Evolutionary conservation across 257 asterid species (phyloP), one percentile per base, ranked within the genome.

Genomic region (Leonotis leonurus): DNA sequence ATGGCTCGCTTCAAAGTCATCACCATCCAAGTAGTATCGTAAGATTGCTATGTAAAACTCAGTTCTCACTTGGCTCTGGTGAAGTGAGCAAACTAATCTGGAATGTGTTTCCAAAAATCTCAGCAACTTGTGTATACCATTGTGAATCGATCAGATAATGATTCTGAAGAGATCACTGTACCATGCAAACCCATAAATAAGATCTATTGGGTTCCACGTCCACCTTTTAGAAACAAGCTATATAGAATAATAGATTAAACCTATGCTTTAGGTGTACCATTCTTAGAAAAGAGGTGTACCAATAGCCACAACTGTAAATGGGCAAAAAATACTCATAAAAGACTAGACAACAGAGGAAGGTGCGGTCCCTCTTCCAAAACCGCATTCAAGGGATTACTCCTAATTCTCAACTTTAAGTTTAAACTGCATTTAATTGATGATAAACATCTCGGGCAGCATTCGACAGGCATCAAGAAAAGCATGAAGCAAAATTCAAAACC

Each of bases 381-480:
- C 53, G 37, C 59, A 33, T 25, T n/a, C 30, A 10, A 48, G 46
- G 58, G 61, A 1, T 46, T 46, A 21, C 22, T n/a, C 45, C 55
- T 36, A 29, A 66, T 54, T 54, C 71, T 6, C 36, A 66, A 43
- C 65, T 60, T 41, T 12, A 2, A n/a, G n/a, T n/a, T n/a, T n/a
- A n/a, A 24, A 39, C 13, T 24, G 39, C 8, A 16, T 50, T 22
- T 39, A 16, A 14, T 9, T 44, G 29, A 29, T 48, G 54, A 37
- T 22, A 49, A 68, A 58, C 60, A 66, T 26, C 20, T 66, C 49
- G 6, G 11, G 32, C 32, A 46, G 62, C 29, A 39, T 44, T 62
- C 21, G 8, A 10, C 17, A 64, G 37, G 4, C 20, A 30, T 6
- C 5, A 43, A n/a, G n/a, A n/a, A n/a, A n/a, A n/a, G n/a, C n/a